Evolutionary conservation across 768 basidiomycete species (phyloP).

Genomic region (Mycena polygramma): DNA sequence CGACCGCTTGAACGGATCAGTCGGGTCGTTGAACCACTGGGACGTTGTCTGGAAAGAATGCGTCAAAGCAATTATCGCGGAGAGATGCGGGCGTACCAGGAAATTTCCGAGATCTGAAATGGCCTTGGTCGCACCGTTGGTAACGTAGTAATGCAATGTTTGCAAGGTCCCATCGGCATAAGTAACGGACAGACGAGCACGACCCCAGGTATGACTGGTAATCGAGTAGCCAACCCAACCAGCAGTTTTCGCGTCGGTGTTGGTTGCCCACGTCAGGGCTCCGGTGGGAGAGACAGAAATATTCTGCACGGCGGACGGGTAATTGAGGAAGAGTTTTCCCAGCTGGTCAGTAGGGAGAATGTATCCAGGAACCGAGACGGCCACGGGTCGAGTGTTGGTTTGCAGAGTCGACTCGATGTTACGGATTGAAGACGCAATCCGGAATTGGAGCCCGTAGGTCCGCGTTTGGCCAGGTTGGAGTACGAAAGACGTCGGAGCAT

Average conservation of each 20-base stretch:
- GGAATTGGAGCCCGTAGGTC: conserved; percentile 68
- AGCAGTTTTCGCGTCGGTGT: conserved; percentile 55
- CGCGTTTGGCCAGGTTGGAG: conserved; percentile 62
- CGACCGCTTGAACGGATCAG: conserved; percentile 60
- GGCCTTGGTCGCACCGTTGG: conserved; percentile 58
- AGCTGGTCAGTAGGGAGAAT: conserved; percentile 62
- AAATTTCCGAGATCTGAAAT: conserved; percentile 67
- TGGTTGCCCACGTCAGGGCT: conserved; percentile 60
- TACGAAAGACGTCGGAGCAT: conserved; percentile 61
- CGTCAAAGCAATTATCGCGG: neutral
- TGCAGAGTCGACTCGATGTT: conserved; percentile 61
- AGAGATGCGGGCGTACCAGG: conserved; percentile 40
- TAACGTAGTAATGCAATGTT: conserved; percentile 66
- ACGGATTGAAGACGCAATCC: conserved; percentile 63
- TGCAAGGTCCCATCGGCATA: conserved; percentile 66
- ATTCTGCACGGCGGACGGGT: conserved; percentile 54
- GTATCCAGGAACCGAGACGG: conserved; percentile 66
- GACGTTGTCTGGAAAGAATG: conserved; percentile 50
- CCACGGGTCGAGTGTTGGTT: conserved; percentile 58
- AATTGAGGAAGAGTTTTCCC: conserved; percentile 66
- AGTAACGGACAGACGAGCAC: conserved; percentile 61
- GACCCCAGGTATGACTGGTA: conserved; percentile 60
- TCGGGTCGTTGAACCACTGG: conserved; percentile 65
- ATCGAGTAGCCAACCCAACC: conserved; percentile 64
- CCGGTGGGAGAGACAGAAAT: conserved; percentile 60